These are phyloP conservation scores for Jamesozyma spencerorum DNA, from an alignment of 805 yeast species.

Conservation along the genomic window DNA sequence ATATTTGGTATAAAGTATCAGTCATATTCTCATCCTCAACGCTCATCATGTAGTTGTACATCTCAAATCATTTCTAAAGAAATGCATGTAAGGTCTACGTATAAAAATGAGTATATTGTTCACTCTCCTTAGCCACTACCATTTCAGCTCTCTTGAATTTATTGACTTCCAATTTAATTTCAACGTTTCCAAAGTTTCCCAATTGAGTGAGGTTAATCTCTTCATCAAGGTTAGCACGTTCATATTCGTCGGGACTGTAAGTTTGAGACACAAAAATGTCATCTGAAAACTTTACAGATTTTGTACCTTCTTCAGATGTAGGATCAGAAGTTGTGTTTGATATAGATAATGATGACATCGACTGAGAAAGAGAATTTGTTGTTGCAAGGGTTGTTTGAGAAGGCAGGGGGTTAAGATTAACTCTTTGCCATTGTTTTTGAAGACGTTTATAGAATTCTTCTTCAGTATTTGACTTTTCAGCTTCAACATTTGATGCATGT, in stretches of 20 bases:
- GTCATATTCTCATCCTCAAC: no score
- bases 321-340: neutral
- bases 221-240: slow-evolving; percentile 16
- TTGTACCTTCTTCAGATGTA: neutral
- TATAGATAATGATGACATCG: slow-evolving; percentile 1
- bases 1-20: no score
- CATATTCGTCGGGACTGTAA: slow-evolving; percentile 22
- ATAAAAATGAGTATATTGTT: slow-evolving; percentile 57
- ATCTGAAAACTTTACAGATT: slow-evolving; percentile 17
- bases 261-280: slow-evolving; percentile 25
- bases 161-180: slow-evolving; percentile 57
- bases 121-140: slow-evolving; percentile 59
- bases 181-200: slow-evolving; percentile 7
- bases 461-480: neutral
- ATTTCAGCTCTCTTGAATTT: slow-evolving; percentile 54
- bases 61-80: no score
- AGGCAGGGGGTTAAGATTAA: slow-evolving; percentile 8
- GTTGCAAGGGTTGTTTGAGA: slow-evolving; percentile 1
- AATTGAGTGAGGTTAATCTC: slow-evolving; percentile 6
- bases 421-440: slow-evolving; percentile 18
- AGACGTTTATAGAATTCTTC: slow-evolving; percentile 8
- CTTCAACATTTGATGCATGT: neutral
- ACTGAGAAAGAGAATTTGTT: neutral
- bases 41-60: no score
- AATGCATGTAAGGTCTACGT: neutral